These are phyloP conservation scores for Paecilomyces fulvus DNA, from an alignment of 2,329 filamentous ascomycete species.

Conservation along the genomic window DNA sequence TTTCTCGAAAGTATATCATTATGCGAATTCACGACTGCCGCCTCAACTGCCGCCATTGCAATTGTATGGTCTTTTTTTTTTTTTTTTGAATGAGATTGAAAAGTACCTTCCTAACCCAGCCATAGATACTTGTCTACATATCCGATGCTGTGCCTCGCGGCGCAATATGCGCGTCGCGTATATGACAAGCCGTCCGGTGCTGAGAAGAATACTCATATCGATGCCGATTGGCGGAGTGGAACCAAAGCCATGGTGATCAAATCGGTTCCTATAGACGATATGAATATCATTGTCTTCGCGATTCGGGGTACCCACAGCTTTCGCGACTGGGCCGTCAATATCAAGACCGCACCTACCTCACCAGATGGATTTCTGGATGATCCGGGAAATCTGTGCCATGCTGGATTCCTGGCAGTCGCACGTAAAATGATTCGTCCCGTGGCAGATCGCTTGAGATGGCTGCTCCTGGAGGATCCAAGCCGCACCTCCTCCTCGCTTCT, in stretches of 20 bases:
- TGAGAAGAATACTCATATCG: slow-evolving; percentile 61
- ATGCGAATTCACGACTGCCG: slow-evolving; percentile 68
- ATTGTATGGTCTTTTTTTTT: slow-evolving; percentile 47
- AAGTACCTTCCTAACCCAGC: not conserved
- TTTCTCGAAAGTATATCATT: slow-evolving; percentile 69
- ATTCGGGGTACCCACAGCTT: slow-evolving; percentile 73
- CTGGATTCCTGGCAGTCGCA: slow-evolving; percentile 70
- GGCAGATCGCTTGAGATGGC: slow-evolving; percentile 57
- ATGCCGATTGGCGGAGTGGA: slow-evolving; percentile 63
- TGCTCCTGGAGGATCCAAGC: slow-evolving; percentile 63
- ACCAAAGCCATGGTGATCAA: slow-evolving; percentile 82
- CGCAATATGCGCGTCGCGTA: slow-evolving; percentile 66
- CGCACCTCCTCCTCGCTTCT: slow-evolving; percentile 61
- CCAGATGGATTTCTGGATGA: slow-evolving; percentile 70
- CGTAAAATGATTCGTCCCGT: slow-evolving; percentile 66
- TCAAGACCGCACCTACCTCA: slow-evolving; percentile 58
- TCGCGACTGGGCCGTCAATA: slow-evolving; percentile 80
- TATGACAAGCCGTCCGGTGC: slow-evolving; percentile 57
- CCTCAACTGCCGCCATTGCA: slow-evolving; percentile 58
- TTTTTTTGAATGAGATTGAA: slow-evolving; percentile 3
- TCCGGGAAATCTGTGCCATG: slow-evolving; percentile 65
- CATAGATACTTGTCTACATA: slow-evolving; percentile 63
- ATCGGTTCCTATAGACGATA: slow-evolving; percentile 67
- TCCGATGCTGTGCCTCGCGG: slow-evolving; percentile 68
- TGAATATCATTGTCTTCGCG: slow-evolving; percentile 72